A percentile compares a stretch with the other conserved stretches of the same genome.
These are phyloP conservation scores for Amaranthus palmeri DNA, from an alignment of 148 eudicot species.

Conservation along the genomic window DNA sequence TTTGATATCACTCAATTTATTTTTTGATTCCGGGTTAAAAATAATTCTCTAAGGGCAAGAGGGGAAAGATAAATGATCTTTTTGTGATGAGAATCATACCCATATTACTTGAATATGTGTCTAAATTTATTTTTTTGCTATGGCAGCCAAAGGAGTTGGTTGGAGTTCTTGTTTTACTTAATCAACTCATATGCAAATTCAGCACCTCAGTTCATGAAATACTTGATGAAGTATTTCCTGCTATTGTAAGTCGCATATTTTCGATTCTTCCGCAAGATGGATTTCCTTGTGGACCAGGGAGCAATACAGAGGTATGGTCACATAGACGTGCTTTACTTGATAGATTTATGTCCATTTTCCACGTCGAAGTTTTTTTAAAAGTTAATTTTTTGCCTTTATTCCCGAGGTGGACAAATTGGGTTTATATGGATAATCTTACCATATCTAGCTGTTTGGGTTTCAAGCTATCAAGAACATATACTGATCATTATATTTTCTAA, in stretches of 20 bases:
- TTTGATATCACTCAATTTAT: too few relatives aligned
- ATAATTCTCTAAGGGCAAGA: too few relatives aligned
- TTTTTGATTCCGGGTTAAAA: too few relatives aligned
- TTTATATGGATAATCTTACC: neutral
- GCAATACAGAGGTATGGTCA: conserved; percentile 74
- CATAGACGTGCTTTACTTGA: neutral
- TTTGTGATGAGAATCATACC: conserved; percentile 2
- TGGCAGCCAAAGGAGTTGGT: conserved; percentile 89
- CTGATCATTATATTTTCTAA: neutral
- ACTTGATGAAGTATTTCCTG: conserved; percentile 78
- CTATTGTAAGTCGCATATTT: conserved; percentile 64
- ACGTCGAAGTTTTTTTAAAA: neutral
- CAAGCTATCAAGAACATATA: neutral
- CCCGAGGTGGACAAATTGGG: neutral
- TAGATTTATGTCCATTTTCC: neutral
- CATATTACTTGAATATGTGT: conserved; percentile 6
- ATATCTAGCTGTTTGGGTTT: neutral
- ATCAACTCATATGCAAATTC: conserved; percentile 94
- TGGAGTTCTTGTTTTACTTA: conserved; percentile 72
- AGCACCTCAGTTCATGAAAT: conserved; percentile 50
- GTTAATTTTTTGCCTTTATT: neutral
- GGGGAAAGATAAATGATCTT: neutral
- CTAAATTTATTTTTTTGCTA: conserved; percentile 14
- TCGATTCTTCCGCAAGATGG: conserved; percentile 57
- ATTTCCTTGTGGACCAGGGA: conserved; percentile 78